Base-by-base conservation (phyloP, 2,329 filamentous ascomycete species). In the Paraphaeosphaeria minitans region DNA sequence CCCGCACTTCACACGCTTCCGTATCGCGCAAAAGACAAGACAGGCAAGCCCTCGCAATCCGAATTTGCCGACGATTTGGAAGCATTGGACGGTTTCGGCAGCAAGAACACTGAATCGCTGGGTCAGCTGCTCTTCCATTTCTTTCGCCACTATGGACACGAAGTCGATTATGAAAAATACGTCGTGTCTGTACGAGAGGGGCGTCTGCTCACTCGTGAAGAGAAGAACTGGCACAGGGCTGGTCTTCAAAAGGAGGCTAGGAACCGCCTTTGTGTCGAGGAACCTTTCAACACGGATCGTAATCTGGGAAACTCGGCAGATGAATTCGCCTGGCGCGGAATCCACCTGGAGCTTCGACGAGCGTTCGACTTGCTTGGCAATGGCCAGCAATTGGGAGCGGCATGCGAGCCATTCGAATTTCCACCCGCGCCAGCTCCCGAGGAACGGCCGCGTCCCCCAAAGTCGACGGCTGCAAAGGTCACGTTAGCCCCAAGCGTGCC, bases 221-320 rank as follows among this genome's bases (percentile, higher is more conserved):
- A 92, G 57, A 98, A 98, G 81, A 89, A 89, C 27, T 98, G 95
- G 95, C 87, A 93, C 70, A 83, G 90, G 52, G 83, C 70, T 47
- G 77, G 78, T 56, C 75, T 77, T 24, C 71, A 74, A 45, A 82
- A 82, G 68, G 81, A 83, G 58, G 79, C 78, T 16, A 74, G 78
- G 70, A 95, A 96, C 70, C 87, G 90, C 62, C 84, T 99, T 33
- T 97, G 94, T 74, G 92, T 99, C 12, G 95, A 99, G 74, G 95
- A 99, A 75, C 95, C 95, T 0, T 99, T 99, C 82, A 99, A 97
- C 70, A 89, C 85, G 4, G 84, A 85, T 37, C 87, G 95, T 43
- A 99, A 99, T 74, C 82, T 99, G 47, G 95, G 93, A 43, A 99
- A 99, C 69, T 98, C 95, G 1, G 95, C 93, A 9, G 95, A 99